Conservation (phyloP, 208 protist species). For the Leishmania guyanensis region DNA sequence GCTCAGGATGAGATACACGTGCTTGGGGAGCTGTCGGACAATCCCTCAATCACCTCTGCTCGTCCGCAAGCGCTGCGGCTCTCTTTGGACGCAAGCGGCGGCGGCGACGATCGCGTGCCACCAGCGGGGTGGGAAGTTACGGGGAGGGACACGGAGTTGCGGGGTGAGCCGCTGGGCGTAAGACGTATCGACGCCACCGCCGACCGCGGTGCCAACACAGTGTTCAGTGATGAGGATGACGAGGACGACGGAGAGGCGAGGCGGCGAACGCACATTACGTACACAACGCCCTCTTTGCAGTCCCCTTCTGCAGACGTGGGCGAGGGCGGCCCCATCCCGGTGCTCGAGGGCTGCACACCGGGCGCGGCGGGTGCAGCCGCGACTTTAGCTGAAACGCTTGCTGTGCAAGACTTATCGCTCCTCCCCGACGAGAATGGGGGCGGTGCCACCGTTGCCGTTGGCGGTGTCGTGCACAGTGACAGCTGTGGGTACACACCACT, state of each 20-base stretch:
- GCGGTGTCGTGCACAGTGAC: background rate
- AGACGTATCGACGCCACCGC: background rate
- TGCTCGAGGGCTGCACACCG: background rate
- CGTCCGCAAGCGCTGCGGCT: background rate
- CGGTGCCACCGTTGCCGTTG: background rate
- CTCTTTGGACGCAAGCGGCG: background rate
- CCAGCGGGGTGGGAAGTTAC: background rate
- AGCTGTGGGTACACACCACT: background rate
- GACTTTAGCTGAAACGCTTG: slow-evolving; percentile 33
- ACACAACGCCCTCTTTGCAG: slow-evolving; percentile 11
- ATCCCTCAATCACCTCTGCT: slow-evolving; percentile 6
- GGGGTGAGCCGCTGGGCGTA: background rate
- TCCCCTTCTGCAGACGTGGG: background rate
- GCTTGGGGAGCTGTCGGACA: slow-evolving; percentile 19
- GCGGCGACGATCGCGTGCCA: background rate
- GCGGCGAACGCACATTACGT: background rate
- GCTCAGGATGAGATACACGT: slow-evolving; percentile 14
- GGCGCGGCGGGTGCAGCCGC: background rate
- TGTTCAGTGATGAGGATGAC: background rate
- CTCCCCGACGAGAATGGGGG: slow-evolving; percentile 14
- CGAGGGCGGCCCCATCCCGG: background rate
- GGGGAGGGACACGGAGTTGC: slow-evolving; percentile 1
- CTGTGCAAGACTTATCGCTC: slow-evolving; percentile 39
- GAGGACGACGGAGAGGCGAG: background rate
- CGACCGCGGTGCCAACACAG: background rate